Conservation (phyloP, 2,329 filamentous ascomycete genomes). For the Colletotrichum plurivorum region DNA sequence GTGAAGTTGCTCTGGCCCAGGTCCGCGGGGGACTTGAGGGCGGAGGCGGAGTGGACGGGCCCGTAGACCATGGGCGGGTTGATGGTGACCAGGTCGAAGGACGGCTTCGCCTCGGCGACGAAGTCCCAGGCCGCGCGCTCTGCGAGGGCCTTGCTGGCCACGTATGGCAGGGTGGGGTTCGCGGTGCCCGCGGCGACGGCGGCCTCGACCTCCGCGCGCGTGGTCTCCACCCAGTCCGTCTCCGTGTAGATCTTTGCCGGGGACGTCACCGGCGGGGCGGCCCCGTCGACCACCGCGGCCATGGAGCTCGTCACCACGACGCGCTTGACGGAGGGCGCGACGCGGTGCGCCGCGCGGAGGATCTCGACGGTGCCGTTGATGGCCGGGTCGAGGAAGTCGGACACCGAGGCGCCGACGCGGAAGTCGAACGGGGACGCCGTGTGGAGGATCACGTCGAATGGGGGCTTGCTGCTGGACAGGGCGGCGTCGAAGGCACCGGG, state of each 20-base stretch:
- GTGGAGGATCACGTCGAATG: constrained; percentile 82
- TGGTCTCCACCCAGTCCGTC: constrained; percentile 56
- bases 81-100: constrained; percentile 55
- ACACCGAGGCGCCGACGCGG: constrained; percentile 65
- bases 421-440: constrained; percentile 83
- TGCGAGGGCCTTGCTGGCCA: constrained; percentile 63
- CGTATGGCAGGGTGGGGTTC: constrained; percentile 61
- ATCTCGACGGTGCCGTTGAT: constrained; percentile 66
- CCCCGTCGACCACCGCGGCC: constrained; percentile 58
- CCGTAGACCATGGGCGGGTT: constrained; percentile 38
- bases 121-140: constrained; percentile 51
- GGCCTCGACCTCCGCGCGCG: constrained; percentile 8
- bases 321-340: constrained; percentile 69
- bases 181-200: neutral
- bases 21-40: neutral
- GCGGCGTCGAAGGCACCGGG: constrained; percentile 52
- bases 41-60: constrained; percentile 10
- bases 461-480: constrained; percentile 52
- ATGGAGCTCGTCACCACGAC: constrained; percentile 70
- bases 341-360: constrained; percentile 60
- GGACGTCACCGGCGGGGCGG: constrained; percentile 52
- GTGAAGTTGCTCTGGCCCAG: constrained; percentile 32
- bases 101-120: constrained; percentile 46
- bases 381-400: constrained; percentile 68
- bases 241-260: constrained; percentile 59